Conservation (phyloP, 139 green algal species). For the Chlorella sorokiniana region DNA sequence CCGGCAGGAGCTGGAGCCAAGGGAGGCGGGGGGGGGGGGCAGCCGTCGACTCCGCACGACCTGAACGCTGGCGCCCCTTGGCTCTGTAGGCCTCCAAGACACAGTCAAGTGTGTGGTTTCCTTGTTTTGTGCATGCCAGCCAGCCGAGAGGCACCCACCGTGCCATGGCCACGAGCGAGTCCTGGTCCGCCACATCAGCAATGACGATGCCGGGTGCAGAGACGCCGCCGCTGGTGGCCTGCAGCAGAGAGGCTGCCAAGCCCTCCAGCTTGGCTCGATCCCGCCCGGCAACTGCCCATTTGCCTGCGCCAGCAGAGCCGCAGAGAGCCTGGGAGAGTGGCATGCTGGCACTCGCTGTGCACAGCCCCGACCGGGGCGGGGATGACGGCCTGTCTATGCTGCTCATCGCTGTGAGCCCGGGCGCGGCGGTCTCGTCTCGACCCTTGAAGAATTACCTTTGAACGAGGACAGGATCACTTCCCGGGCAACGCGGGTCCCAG, state of each 20-base stretch:
- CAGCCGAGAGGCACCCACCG: neutral
- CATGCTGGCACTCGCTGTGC: no score
- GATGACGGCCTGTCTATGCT: no score
- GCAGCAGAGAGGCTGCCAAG: neutral
- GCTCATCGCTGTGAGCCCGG: neutral
- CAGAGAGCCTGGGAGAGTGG: no score
- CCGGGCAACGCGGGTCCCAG: constrained; percentile 46
- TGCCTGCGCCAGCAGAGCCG: constrained; percentile 14
- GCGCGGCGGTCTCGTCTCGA: neutral
- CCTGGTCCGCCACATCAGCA: constrained; percentile 48
- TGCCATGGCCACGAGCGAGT: constrained; percentile 43
- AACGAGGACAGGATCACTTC: constrained; percentile 35
- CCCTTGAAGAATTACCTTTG: neutral
- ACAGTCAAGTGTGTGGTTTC: no score
- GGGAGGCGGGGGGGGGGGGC: no score
- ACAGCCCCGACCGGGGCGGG: no score
- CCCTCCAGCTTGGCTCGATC: constrained; percentile 36
- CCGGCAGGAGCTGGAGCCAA: neutral
- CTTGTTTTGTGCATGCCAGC: no score
- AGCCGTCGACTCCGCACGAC: no score
- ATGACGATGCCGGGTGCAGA: constrained; percentile 38
- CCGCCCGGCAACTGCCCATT: constrained; percentile 42
- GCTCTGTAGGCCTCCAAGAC: no score
- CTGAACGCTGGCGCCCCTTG: no score
- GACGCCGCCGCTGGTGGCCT: neutral